phyloP scores from a whole-genome alignment of 208 protist genomes.

The Borovskyia barvae region DNA sequence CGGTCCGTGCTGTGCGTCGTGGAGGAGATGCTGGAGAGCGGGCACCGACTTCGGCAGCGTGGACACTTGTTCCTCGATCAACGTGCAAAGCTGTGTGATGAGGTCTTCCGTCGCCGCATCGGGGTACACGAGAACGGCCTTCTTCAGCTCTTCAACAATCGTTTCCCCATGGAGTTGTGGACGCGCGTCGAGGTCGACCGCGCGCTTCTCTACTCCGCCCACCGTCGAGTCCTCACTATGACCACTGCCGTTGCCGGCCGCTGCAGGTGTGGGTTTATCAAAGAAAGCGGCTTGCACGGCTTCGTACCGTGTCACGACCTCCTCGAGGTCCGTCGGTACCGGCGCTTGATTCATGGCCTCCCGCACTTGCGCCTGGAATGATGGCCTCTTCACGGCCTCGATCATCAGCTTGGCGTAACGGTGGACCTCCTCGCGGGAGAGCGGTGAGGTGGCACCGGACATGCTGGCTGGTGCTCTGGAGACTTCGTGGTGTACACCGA shows the following conservation, averaged over 20 bases:
- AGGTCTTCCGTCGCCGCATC: slow-evolving; percentile 52
- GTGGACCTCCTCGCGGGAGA: slow-evolving; percentile 44
- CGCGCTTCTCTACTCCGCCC: neutral
- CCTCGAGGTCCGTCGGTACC: slow-evolving; percentile 33
- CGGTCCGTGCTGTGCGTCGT: slow-evolving; percentile 20
- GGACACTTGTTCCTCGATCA: slow-evolving; percentile 57
- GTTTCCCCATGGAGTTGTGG: slow-evolving; percentile 21
- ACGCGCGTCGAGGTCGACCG: neutral
- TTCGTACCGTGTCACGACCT: slow-evolving; percentile 62
- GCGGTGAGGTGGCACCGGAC: neutral
- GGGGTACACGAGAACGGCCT: slow-evolving; percentile 53
- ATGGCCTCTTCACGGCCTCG: slow-evolving; percentile 37
- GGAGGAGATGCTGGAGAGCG: slow-evolving; percentile 28
- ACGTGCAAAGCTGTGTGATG: slow-evolving; percentile 61
- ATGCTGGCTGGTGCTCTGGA: neutral
- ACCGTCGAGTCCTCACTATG: neutral
- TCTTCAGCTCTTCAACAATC: slow-evolving; percentile 43
- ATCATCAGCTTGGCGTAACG: slow-evolving; percentile 42
- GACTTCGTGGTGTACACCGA: neutral
- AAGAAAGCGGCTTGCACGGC: slow-evolving; percentile 62
- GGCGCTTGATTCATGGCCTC: slow-evolving; percentile 23
- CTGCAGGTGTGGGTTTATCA: slow-evolving; percentile 1
- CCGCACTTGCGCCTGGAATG: slow-evolving; percentile 39
- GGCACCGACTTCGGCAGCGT: slow-evolving; percentile 39
- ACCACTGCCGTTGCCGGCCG: neutral